Conservation (phyloP, 176 grass and related monocot genomes). For the Carex cristatella region DNA sequence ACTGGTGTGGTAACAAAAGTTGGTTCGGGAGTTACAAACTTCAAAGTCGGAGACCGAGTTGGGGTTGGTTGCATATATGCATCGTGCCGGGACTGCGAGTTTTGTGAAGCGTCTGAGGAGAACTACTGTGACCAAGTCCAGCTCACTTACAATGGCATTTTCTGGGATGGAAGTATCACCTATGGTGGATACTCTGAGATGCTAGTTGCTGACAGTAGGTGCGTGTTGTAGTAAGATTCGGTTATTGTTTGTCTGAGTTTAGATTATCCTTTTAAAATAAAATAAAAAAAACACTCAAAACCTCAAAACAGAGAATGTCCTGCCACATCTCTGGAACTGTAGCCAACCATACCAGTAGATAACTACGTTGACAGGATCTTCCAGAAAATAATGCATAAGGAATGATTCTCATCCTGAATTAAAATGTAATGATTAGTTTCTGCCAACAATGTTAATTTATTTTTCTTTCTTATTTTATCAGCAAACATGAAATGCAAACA, state of each 20-base stretch:
- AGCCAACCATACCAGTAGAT: no score
- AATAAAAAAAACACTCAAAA: not conserved
- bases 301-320: no score
- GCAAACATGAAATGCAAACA: not conserved
- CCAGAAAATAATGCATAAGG: no score
- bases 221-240: not conserved
- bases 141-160: constrained; percentile 81
- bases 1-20: constrained; percentile 58
- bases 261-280: not conserved
- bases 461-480: no score
- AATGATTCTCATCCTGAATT: no score
- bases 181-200: constrained; percentile 81
- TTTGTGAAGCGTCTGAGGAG: constrained; percentile 60
- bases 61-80: constrained; percentile 70
- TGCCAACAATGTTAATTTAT: no score
- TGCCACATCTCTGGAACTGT: no score
- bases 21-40: constrained; percentile 36
- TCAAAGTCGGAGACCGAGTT: constrained; percentile 58
- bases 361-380: no score
- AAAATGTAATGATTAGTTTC: no score
- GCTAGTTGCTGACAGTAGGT: constrained; percentile 59
- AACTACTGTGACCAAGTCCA: constrained; percentile 78
- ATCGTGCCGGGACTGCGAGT: constrained; percentile 62
- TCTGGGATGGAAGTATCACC: constrained; percentile 78
- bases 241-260: not conserved